phyloP scores from a whole-genome alignment of 345 rosid genomes.

The Camelina laxa region DNA sequence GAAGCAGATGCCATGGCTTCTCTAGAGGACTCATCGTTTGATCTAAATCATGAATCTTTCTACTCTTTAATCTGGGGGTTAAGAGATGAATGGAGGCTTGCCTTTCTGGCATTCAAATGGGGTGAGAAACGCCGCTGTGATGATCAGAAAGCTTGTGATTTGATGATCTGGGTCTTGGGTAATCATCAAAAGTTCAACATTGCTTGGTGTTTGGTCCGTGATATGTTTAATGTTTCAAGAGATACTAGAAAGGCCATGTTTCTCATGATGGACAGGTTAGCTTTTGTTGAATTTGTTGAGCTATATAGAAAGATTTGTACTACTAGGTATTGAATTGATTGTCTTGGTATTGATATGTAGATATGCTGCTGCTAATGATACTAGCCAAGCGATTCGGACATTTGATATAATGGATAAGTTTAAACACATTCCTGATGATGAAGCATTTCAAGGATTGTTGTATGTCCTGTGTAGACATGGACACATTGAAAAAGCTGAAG shows the following conservation, averaged over 20 bases:
- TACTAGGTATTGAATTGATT: constrained; percentile 23
- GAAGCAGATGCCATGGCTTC: constrained; percentile 62
- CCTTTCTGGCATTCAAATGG: constrained; percentile 81
- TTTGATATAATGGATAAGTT: constrained; percentile 80
- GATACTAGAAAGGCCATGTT: constrained; percentile 70
- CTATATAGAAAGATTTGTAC: background rate
- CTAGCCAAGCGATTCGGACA: constrained; percentile 70
- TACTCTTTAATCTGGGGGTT: constrained; percentile 65
- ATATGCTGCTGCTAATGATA: constrained; percentile 79
- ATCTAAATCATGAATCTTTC: constrained; percentile 49
- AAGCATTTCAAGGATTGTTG: constrained; percentile 65
- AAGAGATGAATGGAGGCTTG: constrained; percentile 71
- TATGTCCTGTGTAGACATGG: constrained; percentile 72
- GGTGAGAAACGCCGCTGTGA: constrained; percentile 58
- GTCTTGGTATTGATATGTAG: constrained; percentile 46
- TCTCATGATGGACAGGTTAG: constrained; percentile 81
- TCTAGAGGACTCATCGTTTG: constrained; percentile 54
- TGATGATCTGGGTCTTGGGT: constrained; percentile 77
- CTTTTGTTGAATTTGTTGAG: background rate
- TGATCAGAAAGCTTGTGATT: constrained; percentile 57
- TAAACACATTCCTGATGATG: constrained; percentile 71
- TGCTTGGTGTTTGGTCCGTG: constrained; percentile 84
- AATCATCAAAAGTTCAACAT: constrained; percentile 68
- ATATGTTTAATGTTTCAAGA: constrained; percentile 55
- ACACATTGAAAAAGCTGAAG: constrained; percentile 91